Conservation (phyloP, 768 basidiomycete genomes). For the Suillus hirtellus region DNA sequence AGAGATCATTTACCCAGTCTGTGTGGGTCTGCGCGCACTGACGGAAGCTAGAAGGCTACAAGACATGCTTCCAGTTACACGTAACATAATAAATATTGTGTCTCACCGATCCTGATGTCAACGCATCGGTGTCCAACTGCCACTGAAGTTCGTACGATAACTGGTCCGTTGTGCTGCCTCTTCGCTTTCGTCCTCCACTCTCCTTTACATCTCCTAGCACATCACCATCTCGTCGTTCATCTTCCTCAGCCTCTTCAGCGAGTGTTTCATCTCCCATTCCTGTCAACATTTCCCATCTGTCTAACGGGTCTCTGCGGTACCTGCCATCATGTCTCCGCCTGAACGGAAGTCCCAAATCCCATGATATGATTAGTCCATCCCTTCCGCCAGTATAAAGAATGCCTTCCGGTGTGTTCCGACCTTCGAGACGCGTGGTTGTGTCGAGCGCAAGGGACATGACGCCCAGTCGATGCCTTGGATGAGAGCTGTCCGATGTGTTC, state of each 20-base stretch:
- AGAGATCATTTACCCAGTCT: constrained; percentile 96
- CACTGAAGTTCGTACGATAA: constrained; percentile 74
- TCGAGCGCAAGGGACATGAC: constrained; percentile 88
- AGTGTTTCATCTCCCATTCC: constrained; percentile 76
- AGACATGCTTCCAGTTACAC: constrained; percentile 3
- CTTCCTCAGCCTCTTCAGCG: constrained; percentile 69
- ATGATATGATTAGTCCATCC: constrained; percentile 84
- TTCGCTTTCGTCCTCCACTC: constrained; percentile 34
- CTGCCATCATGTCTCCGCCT: constrained; percentile 38
- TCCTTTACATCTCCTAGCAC: constrained; percentile 70
- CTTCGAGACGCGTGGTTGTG: constrained; percentile 73
- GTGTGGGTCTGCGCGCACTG: constrained; percentile 88
- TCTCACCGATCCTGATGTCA: constrained; percentile 51
- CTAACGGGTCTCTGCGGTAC: constrained; percentile 28
- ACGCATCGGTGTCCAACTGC: constrained; percentile 67
- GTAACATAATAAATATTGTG: constrained; percentile 9
- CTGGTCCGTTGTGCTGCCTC: constrained; percentile 28
- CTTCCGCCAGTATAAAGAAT: constrained; percentile 89
- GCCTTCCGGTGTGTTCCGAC: constrained; percentile 69
- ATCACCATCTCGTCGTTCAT: constrained; percentile 73
- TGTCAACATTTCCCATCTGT: constrained; percentile 79
- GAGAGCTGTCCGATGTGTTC: constrained; percentile 26
- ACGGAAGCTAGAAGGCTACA: constrained; percentile 49
- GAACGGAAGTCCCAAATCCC: constrained; percentile 79
- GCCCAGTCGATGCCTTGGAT: constrained; percentile 86